Evolutionary conservation across 345 rosid species (phyloP).

Genomic region (Eucalyptus erythrocorys): DNA sequence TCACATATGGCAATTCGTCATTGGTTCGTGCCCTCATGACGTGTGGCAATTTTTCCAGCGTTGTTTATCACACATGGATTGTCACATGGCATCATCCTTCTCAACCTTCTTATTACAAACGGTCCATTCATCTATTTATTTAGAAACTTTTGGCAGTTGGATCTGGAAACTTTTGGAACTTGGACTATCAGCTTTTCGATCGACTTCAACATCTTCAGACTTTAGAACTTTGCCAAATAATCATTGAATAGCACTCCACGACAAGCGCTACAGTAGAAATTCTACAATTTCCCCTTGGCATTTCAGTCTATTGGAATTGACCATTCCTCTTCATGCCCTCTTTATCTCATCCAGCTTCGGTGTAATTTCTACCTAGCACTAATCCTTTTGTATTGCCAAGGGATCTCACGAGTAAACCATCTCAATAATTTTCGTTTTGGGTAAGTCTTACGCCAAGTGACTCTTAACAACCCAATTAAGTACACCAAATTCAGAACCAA

Average conservation of each 20-base stretch:
- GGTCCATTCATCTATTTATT: background rate
- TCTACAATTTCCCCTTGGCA: background rate
- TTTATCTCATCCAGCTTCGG: background rate
- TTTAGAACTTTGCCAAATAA: background rate
- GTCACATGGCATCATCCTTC: background rate
- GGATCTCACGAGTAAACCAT: background rate
- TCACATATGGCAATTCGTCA: background rate
- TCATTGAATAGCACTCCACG: background rate
- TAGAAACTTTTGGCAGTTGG: background rate
- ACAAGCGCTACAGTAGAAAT: background rate
- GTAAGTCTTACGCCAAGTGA: background rate
- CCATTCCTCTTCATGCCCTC: background rate
- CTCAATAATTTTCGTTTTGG: background rate
- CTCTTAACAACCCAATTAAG: no score
- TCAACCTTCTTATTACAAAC: background rate
- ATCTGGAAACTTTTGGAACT: background rate
- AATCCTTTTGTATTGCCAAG: background rate
- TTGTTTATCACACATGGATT: background rate
- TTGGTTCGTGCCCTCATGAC: background rate
- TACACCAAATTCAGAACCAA: background rate
- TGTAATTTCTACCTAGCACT: background rate
- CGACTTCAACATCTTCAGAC: background rate
- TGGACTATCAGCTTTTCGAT: background rate
- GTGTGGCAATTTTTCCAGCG: background rate
- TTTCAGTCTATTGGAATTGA: background rate